Percentiles rank a stretch among this genome's conserved stretches.
phyloP scores from a whole-genome alignment of 140 eudicot genomes.

The Stevia rebaudiana region DNA sequence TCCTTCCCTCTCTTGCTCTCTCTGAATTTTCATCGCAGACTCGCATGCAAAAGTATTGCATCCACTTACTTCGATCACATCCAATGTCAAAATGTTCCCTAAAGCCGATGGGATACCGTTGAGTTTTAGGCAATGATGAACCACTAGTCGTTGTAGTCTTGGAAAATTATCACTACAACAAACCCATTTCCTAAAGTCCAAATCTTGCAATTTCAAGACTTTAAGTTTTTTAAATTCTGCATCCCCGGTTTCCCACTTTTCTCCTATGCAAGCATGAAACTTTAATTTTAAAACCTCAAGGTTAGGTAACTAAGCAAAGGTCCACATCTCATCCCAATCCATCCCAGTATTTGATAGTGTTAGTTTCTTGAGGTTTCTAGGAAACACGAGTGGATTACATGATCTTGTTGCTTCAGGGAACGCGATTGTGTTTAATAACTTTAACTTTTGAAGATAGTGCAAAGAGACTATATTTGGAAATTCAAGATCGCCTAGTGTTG shows the following conservation, averaged over 20 bases:
- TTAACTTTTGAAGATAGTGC: conserved; percentile 10
- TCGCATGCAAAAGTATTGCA: background rate
- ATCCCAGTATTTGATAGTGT: conserved; percentile 25
- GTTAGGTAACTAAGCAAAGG: conserved; percentile 15
- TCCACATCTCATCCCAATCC: conserved; percentile 35
- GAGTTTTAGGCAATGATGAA: conserved; percentile 21
- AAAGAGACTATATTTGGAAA: conserved; percentile 12
- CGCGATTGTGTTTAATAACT: conserved; percentile 1
- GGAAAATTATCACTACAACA: conserved; percentile 23
- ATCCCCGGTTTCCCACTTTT: conserved; percentile 22
- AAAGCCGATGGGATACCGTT: conserved; percentile 10
- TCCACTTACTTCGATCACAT: conserved; percentile 26
- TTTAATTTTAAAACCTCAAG: conserved; percentile 42
- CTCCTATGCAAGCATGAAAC: conserved; percentile 28
- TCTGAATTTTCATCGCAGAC: conserved; percentile 4
- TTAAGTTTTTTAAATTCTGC: conserved; percentile 24
- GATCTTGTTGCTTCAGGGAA: background rate
- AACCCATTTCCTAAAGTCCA: conserved; percentile 18
- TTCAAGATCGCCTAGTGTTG: conserved; percentile 11
- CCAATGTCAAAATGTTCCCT: conserved; percentile 16
- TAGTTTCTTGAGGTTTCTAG: conserved; percentile 27
- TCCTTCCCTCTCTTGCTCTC: conserved; percentile 23
- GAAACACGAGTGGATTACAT: conserved; percentile 10
- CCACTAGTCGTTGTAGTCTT: no score
- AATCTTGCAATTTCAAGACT: conserved; percentile 19